These are phyloP conservation scores for Vitis hybrid DNA, from an alignment of 177 flowering plant genomes.

Conservation along the genomic window DNA sequence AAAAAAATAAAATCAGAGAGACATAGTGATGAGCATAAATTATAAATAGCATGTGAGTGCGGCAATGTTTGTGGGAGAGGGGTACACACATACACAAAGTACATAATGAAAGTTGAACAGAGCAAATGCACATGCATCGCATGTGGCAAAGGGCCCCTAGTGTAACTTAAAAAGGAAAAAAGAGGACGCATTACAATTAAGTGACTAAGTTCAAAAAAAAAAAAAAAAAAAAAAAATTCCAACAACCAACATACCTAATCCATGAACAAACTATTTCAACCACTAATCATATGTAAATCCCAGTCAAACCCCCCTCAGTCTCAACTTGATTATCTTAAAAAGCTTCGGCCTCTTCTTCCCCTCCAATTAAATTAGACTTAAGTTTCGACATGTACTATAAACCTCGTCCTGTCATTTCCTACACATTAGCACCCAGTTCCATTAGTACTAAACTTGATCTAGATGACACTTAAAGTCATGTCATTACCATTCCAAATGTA, in stretches of 20 bases:
- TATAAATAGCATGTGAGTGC: not conserved
- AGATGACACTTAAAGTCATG: not conserved
- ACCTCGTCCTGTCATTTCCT: conserved; percentile 14
- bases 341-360: not conserved
- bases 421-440: not conserved
- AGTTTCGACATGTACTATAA: conserved; percentile 13
- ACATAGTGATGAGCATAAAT: not conserved
- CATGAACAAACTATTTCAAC: not conserved
- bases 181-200: not conserved
- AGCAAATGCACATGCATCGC: conserved; percentile 7
- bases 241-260: conserved; percentile 20
- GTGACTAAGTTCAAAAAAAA: not conserved
- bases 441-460: not conserved
- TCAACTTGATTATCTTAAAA: not conserved
- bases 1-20: not conserved
- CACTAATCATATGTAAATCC: not conserved
- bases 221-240: not conserved
- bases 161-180: conserved; percentile 25
- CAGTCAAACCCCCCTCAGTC: not conserved
- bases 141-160: conserved; percentile 13
- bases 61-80: not conserved
- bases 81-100: not conserved
- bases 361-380: not conserved
- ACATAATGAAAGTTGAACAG: not conserved
- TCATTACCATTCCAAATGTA: not conserved